Evolutionary conservation across 2,329 filamentous ascomycete genomes (phyloP).

Genomic region (Penicillium sp.): DNA sequence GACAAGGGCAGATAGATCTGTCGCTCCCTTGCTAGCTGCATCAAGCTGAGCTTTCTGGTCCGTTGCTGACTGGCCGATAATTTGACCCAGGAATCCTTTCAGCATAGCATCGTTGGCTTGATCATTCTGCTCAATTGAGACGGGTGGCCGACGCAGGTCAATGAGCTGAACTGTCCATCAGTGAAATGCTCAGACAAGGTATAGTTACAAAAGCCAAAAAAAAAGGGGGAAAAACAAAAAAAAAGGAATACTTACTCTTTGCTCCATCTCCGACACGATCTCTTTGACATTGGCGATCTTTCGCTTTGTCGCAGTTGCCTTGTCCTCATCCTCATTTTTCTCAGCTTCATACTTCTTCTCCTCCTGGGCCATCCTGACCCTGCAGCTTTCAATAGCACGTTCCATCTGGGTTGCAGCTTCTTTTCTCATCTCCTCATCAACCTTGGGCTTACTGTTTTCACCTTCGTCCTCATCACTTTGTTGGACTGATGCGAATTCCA

Average conservation of each 20-base stretch:
- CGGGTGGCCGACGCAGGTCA: conserved; percentile 58
- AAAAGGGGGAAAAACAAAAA: conserved; percentile 1
- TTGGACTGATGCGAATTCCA: conserved; percentile 87
- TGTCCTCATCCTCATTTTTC: conserved; percentile 43
- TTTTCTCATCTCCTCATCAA: conserved; percentile 57
- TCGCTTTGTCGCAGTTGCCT: conserved; percentile 42
- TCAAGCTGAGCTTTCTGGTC: conserved; percentile 55
- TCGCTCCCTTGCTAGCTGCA: conserved; percentile 56
- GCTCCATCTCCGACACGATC: conserved; percentile 62
- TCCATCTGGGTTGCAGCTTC: conserved; percentile 61
- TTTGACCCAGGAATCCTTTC: conserved; percentile 57
- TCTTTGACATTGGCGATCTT: conserved; percentile 60
- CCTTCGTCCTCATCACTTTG: conserved; percentile 41
- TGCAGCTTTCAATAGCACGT: conserved; percentile 59
- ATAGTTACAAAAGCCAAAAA: too few species aligned
- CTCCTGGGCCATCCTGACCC: conserved; percentile 55
- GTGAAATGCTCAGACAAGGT: conserved; percentile 7
- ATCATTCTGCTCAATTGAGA: conserved; percentile 44
- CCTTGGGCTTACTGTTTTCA: conserved; percentile 34
- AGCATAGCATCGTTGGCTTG: conserved; percentile 46
- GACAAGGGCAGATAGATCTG: conserved; percentile 59
- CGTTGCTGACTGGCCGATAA: conserved; percentile 55
- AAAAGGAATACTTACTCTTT: conserved; percentile 45
- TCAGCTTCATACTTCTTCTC: conserved; percentile 43
- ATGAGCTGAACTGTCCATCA: conserved; percentile 44